A percentile compares a stretch with the other conserved stretches of the same genome.
Evolutionary conservation across 1,284 basidiomycete species (phyloP).

Genomic region (Kwoniella shivajii): DNA sequence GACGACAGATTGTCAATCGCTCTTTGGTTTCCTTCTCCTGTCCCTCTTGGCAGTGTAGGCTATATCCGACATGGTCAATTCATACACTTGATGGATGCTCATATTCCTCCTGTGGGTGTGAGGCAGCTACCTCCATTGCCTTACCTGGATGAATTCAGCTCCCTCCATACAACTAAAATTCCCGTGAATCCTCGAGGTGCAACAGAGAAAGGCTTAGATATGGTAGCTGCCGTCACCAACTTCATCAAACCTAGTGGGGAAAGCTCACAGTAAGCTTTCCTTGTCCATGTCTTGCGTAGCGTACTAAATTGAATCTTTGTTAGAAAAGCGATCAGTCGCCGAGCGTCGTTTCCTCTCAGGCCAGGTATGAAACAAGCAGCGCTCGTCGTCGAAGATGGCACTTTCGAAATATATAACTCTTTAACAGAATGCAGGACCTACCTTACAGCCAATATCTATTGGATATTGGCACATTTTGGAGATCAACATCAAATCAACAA

Average conservation of each 20-base stretch:
- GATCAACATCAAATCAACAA: slow-evolving; percentile 62
- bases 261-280: slow-evolving; percentile 34
- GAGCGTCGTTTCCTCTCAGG: slow-evolving; percentile 64
- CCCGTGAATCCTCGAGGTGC: slow-evolving; percentile 62
- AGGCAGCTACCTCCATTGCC: slow-evolving; percentile 52
- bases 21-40: slow-evolving; percentile 66
- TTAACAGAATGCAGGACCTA: slow-evolving; percentile 66
- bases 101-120: slow-evolving; percentile 34
- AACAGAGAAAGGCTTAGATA: slow-evolving; percentile 62
- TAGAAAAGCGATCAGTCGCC: slow-evolving; percentile 60
- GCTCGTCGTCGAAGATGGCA: slow-evolving; percentile 66
- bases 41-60: slow-evolving; percentile 69
- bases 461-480: slow-evolving; percentile 63
- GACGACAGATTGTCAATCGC: slow-evolving; percentile 69
- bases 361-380: slow-evolving; percentile 67
- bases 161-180: slow-evolving; percentile 49
- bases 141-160: slow-evolving; percentile 62
- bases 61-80: slow-evolving; percentile 68
- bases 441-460: slow-evolving; percentile 69
- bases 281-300: background rate
- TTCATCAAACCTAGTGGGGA: slow-evolving; percentile 52
- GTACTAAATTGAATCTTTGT: background rate
- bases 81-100: slow-evolving; percentile 66
- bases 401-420: slow-evolving; percentile 67
- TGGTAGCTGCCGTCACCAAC: slow-evolving; percentile 60